Conservation (phyloP, 1,284 basidiomycete species). For the Blastosporella zonata region DNA sequence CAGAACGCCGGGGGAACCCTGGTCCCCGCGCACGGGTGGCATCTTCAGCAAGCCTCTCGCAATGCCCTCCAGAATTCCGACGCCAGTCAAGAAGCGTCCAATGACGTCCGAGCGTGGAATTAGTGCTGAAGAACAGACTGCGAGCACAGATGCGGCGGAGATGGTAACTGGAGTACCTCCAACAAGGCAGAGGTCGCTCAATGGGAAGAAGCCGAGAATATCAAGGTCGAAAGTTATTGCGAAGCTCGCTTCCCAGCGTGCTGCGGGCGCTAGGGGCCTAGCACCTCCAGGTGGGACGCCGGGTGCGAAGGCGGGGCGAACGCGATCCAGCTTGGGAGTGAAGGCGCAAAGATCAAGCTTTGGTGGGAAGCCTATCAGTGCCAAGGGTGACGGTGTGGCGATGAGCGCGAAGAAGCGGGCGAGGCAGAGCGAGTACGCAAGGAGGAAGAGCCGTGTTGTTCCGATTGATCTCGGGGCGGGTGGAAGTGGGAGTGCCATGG, state of each 20-base stretch:
- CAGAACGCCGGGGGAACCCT: constrained; percentile 14
- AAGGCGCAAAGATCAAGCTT: constrained; percentile 45
- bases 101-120: neutral
- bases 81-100: constrained; percentile 27
- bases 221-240: constrained; percentile 78
- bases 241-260: constrained; percentile 67
- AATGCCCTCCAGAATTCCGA: constrained; percentile 36
- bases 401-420: constrained; percentile 60
- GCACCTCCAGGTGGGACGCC: constrained; percentile 18
- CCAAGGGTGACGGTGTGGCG: constrained; percentile 40
- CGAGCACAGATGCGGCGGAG: neutral
- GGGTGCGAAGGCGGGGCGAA: constrained; percentile 24
- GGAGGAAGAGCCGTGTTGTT: constrained; percentile 40
- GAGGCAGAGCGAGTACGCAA: constrained; percentile 68
- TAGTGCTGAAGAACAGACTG: neutral
- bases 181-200: constrained; percentile 36
- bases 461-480: constrained; percentile 11
- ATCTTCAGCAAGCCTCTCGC: constrained; percentile 56
- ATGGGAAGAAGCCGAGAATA: constrained; percentile 65
- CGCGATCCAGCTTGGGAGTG: constrained; percentile 56
- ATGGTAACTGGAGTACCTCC: constrained; percentile 20
- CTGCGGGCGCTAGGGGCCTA: constrained; percentile 26
- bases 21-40: constrained; percentile 31
- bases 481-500: constrained; percentile 11
- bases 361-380: constrained; percentile 34